A percentile compares a stretch with the other conserved stretches of the same genome.
Evolutionary conservation across 768 basidiomycete species (phyloP).

Genomic region (Hygrocybe coccinea): DNA sequence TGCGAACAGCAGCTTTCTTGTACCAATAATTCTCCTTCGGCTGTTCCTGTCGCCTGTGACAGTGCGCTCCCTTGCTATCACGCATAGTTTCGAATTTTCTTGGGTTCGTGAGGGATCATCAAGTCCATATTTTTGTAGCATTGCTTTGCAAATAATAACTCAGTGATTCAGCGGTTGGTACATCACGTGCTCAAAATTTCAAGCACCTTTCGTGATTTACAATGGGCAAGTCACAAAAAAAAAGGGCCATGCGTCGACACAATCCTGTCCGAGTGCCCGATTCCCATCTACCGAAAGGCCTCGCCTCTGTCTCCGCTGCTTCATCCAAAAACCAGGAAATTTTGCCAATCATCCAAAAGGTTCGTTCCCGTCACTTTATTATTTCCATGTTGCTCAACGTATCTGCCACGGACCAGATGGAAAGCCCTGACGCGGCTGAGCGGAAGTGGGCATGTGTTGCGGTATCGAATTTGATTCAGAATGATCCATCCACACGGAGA

Average conservation of each 20-base stretch:
- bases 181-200: neutral
- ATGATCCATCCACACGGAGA: slow-evolving; percentile 87
- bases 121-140: neutral
- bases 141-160: neutral
- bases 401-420: slow-evolving; percentile 49
- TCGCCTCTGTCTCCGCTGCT: slow-evolving; percentile 64
- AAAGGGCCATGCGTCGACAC: slow-evolving; percentile 76
- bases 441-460: slow-evolving; percentile 96
- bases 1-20: neutral
- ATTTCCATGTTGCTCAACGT: neutral
- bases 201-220: too few species aligned
- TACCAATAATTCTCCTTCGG: neutral
- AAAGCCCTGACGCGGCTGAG: slow-evolving; percentile 69
- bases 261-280: slow-evolving; percentile 94
- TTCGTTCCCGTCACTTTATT: slow-evolving; percentile 27
- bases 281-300: slow-evolving; percentile 80
- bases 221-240: slow-evolving; percentile 96
- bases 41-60: neutral
- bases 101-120: neutral
- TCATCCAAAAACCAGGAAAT: slow-evolving; percentile 76
- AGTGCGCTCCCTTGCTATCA: neutral
- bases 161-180: too few species aligned
- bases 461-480: slow-evolving; percentile 91
- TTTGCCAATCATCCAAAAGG: slow-evolving; percentile 88
- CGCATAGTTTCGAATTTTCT: neutral